These are phyloP conservation scores for Didymella lethalis DNA, from an alignment of 2,329 filamentous ascomycete species.

Conservation along the genomic window DNA sequence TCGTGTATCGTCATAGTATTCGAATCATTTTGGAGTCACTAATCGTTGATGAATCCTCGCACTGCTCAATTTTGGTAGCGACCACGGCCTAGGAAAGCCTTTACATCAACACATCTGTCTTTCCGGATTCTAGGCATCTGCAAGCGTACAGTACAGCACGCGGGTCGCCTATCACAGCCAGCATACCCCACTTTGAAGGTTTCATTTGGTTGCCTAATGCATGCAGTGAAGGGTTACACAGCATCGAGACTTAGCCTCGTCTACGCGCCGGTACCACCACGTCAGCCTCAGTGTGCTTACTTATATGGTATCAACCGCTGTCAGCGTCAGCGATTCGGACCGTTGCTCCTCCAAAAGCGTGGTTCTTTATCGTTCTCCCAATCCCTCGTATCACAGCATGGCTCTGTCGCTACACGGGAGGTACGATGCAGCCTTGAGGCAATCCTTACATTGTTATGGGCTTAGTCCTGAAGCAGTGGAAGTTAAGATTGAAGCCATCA, in stretches of 20 bases:
- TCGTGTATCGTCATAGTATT: neutral
- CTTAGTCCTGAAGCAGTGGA: neutral
- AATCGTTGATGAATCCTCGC: neutral
- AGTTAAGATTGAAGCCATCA: neutral
- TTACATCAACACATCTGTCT: neutral
- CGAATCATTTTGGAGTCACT: neutral
- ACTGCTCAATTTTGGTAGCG: neutral
- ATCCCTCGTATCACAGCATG: slow-evolving; percentile 4
- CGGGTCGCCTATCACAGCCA: neutral
- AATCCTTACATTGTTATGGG: neutral
- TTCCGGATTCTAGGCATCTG: neutral
- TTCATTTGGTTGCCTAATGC: neutral
- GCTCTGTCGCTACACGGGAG: neutral
- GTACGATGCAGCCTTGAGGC: neutral
- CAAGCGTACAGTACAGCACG: neutral
- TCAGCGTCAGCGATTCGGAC: slow-evolving; percentile 5
- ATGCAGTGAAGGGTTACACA: slow-evolving; percentile 1
- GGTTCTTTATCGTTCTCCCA: neutral
- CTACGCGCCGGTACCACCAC: slow-evolving; percentile 5
- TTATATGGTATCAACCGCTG: neutral
- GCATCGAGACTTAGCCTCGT: slow-evolving; percentile 2
- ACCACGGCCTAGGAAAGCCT: neutral
- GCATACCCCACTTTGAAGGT: slow-evolving; percentile 1
- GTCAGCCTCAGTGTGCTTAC: slow-evolving; percentile 13
- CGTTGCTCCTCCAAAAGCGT: slow-evolving; percentile 1